Percentiles rank a stretch among this genome's conserved stretches.
These are phyloP conservation scores for Quercus aquifolioides DNA, from an alignment of 306 rosid species.

Conservation along the genomic window DNA sequence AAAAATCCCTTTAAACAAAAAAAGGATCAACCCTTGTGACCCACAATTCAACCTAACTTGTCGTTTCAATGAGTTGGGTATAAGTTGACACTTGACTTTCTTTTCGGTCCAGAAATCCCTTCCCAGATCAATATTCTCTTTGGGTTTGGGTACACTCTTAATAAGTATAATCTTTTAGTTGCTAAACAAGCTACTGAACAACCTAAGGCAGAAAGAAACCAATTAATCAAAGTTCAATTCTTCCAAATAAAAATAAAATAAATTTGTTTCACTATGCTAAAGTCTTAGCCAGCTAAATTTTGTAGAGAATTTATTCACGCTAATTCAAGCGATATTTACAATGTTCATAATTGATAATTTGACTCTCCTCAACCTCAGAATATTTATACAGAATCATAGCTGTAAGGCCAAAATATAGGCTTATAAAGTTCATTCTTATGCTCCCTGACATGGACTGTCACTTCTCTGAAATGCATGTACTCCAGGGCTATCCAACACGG, in stretches of 20 bases:
- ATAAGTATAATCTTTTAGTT: too few relatives aligned
- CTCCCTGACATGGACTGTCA: too few relatives aligned
- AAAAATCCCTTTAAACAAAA: too few relatives aligned
- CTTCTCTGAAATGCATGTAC: background rate
- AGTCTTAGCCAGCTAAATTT: background rate
- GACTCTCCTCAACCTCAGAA: background rate
- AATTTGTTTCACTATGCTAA: background rate
- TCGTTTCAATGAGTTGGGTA: too few relatives aligned
- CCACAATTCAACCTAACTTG: too few relatives aligned
- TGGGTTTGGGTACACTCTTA: too few relatives aligned
- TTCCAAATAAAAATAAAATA: background rate
- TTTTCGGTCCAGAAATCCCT: too few relatives aligned
- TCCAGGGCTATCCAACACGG: background rate
- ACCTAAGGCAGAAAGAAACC: background rate
- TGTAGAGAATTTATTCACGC: background rate
- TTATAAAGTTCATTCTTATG: background rate
- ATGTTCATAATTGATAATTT: background rate
- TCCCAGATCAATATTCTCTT: too few relatives aligned
- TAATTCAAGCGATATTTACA: background rate
- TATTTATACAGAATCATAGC: background rate
- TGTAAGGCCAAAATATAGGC: background rate
- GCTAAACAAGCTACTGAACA: background rate
- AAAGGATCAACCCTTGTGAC: too few relatives aligned
- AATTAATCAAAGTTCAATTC: background rate
- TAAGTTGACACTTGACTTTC: too few relatives aligned